Conservation (phyloP, 441 rosid species). For the Gossypium trilobum region DNA sequence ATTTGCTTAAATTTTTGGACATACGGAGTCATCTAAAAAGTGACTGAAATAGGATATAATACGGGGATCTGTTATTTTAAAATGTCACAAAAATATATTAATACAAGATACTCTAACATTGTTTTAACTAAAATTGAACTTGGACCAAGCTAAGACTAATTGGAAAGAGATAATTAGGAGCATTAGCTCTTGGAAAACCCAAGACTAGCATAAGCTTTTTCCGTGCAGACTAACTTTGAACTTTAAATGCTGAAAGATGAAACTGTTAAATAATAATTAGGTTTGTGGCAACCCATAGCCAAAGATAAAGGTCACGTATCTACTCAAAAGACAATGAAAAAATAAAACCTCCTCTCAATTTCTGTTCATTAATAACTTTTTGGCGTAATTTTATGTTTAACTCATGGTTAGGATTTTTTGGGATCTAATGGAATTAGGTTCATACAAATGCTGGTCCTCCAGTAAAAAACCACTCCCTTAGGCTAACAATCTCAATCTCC, state of each 20-base stretch:
- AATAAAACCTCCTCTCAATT: not conserved
- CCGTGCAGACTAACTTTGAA: not conserved
- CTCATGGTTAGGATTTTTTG: not conserved
- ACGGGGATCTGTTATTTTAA: not conserved
- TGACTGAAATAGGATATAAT: not conserved
- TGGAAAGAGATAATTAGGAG: not conserved
- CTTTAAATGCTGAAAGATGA: not conserved
- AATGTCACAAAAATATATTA: not conserved
- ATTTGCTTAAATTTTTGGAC: not conserved
- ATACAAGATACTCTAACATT: not conserved
- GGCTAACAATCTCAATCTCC: not conserved
- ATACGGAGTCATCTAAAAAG: not conserved
- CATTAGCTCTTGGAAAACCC: not conserved
- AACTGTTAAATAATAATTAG: not conserved
- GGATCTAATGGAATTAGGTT: not conserved
- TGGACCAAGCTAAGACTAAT: not conserved
- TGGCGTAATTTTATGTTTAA: not conserved
- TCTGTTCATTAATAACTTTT: not conserved
- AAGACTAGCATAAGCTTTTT: not conserved
- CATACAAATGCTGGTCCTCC: not conserved
- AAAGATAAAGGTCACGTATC: not conserved
- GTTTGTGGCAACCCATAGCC: not conserved
- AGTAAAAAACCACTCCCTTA: not conserved
- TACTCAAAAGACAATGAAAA: not conserved
- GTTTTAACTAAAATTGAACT: not conserved